phyloP scores from a whole-genome alignment of 768 basidiomycete species.

The Mycena pura region DNA sequence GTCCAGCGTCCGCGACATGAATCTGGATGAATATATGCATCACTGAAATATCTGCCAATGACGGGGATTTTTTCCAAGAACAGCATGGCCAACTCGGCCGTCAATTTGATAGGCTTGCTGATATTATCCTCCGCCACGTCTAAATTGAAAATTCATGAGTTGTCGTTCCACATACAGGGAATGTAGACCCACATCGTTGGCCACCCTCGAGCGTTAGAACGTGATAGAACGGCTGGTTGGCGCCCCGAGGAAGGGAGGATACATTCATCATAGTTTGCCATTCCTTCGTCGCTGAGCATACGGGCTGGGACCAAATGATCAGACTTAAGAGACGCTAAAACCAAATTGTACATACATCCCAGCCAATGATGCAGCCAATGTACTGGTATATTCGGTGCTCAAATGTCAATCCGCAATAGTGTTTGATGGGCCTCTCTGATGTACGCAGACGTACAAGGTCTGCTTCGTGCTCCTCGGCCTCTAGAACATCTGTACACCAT shows the following conservation, averaged over 20 bases:
- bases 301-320: slow-evolving; percentile 28
- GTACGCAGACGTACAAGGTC: slow-evolving; percentile 32
- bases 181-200: slow-evolving; percentile 36
- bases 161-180: background rate
- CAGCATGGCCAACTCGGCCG: slow-evolving; percentile 9
- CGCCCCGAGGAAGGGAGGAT: slow-evolving; percentile 38
- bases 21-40: slow-evolving; percentile 40
- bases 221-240: slow-evolving; percentile 51
- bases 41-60: slow-evolving; percentile 37
- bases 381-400: slow-evolving; percentile 47
- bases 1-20: slow-evolving; percentile 28
- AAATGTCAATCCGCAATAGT: slow-evolving; percentile 60
- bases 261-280: slow-evolving; percentile 47
- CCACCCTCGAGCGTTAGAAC: slow-evolving; percentile 40
- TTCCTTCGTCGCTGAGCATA: slow-evolving; percentile 33
- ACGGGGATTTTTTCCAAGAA: slow-evolving; percentile 28
- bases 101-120: slow-evolving; percentile 9
- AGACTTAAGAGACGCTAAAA: background rate
- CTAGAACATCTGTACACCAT: slow-evolving; percentile 38
- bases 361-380: slow-evolving; percentile 52
- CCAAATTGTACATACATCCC: slow-evolving; percentile 48
- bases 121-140: slow-evolving; percentile 27
- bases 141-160: background rate
- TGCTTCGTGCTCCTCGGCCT: slow-evolving; percentile 38
- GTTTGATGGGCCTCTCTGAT: slow-evolving; percentile 34